Conservation (phyloP, 2,329 filamentous ascomycete species). For the Pseudonectria buxi region DNA sequence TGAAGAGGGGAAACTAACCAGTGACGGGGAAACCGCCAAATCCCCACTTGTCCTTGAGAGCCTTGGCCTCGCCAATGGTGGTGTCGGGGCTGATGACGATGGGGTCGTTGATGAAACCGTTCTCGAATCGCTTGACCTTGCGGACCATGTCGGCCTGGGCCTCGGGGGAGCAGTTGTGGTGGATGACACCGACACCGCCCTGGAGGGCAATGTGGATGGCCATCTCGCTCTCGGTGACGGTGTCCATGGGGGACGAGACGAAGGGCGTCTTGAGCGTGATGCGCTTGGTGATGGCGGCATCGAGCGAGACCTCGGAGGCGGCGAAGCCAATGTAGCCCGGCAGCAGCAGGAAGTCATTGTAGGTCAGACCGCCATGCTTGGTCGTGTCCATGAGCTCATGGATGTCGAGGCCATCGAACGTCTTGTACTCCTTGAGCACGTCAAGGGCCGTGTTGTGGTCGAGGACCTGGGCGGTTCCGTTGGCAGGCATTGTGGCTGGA, state of each 20-base stretch:
- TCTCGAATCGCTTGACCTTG: conserved; percentile 99
- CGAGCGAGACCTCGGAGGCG: conserved; percentile 79
- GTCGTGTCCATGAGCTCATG: conserved; percentile 84
- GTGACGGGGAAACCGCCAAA: conserved; percentile 98
- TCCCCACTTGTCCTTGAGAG: conserved; percentile 94
- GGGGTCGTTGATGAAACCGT: conserved; percentile 96
- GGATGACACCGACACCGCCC: conserved; percentile 86
- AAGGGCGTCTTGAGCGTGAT: conserved; percentile 96
- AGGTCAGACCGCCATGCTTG: conserved; percentile 88
- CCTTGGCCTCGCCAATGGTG: conserved; percentile 85
- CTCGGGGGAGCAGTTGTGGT: conserved; percentile 98
- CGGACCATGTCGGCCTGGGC: conserved; percentile 98
- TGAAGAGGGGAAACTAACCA: conserved; percentile 55
- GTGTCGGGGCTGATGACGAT: conserved; percentile 83
- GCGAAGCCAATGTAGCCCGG: conserved; percentile 98
- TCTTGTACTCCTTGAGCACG: conserved; percentile 72
- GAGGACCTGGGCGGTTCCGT: conserved; percentile 52
- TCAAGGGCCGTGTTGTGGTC: conserved; percentile 73
- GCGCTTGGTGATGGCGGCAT: conserved; percentile 89
- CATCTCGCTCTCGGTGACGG: conserved; percentile 98
- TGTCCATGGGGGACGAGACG: conserved; percentile 98
- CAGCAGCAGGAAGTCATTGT: conserved; percentile 96
- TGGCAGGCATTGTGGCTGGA: conserved; percentile 55
- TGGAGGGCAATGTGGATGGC: conserved; percentile 93
- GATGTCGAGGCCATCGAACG: conserved; percentile 79